Conservation (phyloP, 768 basidiomycete species). For the Leccinum longicurvipes region DNA sequence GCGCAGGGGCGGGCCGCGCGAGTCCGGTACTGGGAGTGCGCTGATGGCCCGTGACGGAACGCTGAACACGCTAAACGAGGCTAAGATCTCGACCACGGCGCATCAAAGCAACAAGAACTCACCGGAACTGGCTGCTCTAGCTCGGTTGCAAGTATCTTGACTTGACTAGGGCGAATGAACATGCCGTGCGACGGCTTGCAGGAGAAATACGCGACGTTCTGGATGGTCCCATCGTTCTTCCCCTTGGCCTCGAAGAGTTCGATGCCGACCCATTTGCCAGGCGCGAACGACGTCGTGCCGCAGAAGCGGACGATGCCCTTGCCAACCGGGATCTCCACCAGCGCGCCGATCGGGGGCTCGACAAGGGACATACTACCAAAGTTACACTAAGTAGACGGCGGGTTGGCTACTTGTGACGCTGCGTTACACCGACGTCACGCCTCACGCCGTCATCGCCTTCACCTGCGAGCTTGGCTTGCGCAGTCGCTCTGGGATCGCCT, state of each 20-base stretch:
- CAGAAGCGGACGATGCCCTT: slow-evolving; percentile 83
- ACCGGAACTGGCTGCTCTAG: slow-evolving; percentile 29
- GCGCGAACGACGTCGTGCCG: slow-evolving; percentile 77
- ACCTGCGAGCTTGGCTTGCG: slow-evolving; percentile 6
- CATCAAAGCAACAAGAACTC: slow-evolving; percentile 3
- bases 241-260: slow-evolving; percentile 81
- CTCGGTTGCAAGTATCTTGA: slow-evolving; percentile 53
- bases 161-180: slow-evolving; percentile 84
- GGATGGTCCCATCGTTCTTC: slow-evolving; percentile 93
- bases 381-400: no score
- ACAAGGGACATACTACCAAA: slow-evolving; percentile 25
- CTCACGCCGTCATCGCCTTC: slow-evolving; percentile 4
- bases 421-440: slow-evolving; percentile 13
- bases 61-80: slow-evolving; percentile 25
- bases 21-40: slow-evolving; percentile 52
- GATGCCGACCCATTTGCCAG: slow-evolving; percentile 94
- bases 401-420: neutral
- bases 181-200: slow-evolving; percentile 79
- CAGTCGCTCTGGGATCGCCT: slow-evolving; percentile 1
- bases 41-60: slow-evolving; percentile 50
- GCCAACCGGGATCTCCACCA: slow-evolving; percentile 79
- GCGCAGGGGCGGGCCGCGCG: slow-evolving; percentile 39
- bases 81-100: neutral
- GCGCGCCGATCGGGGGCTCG: slow-evolving; percentile 60
- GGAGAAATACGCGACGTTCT: slow-evolving; percentile 75